phyloP scores from a whole-genome alignment of 345 rosid genomes.

The Iberis pinnata region DNA sequence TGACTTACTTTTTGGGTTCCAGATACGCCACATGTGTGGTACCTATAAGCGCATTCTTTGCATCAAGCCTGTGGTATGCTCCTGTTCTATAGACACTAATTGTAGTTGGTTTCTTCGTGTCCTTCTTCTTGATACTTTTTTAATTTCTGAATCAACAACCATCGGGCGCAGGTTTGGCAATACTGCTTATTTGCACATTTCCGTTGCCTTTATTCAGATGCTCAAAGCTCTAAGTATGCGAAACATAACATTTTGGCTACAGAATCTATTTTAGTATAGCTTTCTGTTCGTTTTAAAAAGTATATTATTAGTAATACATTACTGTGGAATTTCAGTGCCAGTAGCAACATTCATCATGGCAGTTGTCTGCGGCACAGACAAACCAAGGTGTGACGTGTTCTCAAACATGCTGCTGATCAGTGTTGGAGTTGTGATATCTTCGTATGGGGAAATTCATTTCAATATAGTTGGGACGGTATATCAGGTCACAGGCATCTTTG shows the following conservation, averaged over 20 bases:
- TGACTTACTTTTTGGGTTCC: constrained; percentile 24
- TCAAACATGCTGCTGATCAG: constrained; percentile 92
- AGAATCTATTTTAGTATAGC: background rate
- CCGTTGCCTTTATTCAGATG: constrained; percentile 98
- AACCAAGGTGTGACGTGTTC: constrained; percentile 84
- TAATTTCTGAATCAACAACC: no score
- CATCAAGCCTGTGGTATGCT: constrained; percentile 94
- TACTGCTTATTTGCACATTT: constrained; percentile 85
- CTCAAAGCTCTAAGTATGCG: constrained; percentile 92
- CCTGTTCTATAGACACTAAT: constrained; percentile 9
- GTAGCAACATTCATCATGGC: constrained; percentile 88
- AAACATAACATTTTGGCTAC: constrained; percentile 13
- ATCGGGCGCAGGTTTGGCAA: constrained; percentile 94
- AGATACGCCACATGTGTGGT: constrained; percentile 91
- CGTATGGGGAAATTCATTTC: constrained; percentile 94
- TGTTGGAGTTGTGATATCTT: constrained; percentile 88
- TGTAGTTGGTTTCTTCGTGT: background rate
- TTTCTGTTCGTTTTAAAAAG: constrained; percentile 12
- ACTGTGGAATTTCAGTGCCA: constrained; percentile 69
- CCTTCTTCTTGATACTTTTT: constrained; percentile 10
- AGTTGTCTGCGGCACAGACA: constrained; percentile 88
- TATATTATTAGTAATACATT: constrained; percentile 24
- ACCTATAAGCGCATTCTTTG: constrained; percentile 94
- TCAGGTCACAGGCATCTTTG: constrained; percentile 94
- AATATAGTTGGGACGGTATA: constrained; percentile 82